phyloP scores from a whole-genome alignment of 805 yeast species.

The Candida argentea region DNA sequence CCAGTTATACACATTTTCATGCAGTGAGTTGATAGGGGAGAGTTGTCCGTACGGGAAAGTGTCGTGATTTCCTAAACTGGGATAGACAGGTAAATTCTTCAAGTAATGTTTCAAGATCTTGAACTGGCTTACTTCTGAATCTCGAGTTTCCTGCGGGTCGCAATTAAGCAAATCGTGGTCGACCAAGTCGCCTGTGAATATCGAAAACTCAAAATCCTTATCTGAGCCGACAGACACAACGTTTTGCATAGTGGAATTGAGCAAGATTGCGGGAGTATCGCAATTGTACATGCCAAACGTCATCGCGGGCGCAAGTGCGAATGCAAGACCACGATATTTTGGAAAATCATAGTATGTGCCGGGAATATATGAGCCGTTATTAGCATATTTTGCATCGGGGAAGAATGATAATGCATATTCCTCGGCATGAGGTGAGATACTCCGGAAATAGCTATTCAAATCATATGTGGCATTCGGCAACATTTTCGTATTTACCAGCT shows the following conservation, averaged over 20 bases:
- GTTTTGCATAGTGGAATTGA: constrained; percentile 46
- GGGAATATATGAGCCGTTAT: constrained; percentile 13
- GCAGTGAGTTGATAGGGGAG: constrained; percentile 34
- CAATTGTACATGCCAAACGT: constrained; percentile 54
- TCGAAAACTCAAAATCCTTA: constrained; percentile 43
- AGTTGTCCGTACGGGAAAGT: constrained; percentile 64
- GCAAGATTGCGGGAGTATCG: constrained; percentile 54
- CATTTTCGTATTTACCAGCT: constrained; percentile 28
- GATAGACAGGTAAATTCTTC: constrained; percentile 44
- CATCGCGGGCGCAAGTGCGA: constrained; percentile 42
- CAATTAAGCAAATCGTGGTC: constrained; percentile 51
- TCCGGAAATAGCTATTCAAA: constrained; percentile 19
- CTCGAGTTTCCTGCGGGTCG: constrained; percentile 54
- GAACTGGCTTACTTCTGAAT: constrained; percentile 62
- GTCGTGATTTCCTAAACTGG: constrained; percentile 65
- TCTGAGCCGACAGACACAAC: constrained; percentile 25
- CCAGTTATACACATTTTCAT: constrained; percentile 24
- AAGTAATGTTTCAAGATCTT: constrained; percentile 45
- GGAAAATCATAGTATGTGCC: constrained; percentile 28
- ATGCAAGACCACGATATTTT: constrained; percentile 15
- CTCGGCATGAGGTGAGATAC: constrained; percentile 6
- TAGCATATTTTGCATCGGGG: constrained; percentile 21
- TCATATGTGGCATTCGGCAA: constrained; percentile 16
- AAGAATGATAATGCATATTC: constrained; percentile 15
- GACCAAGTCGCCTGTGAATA: constrained; percentile 68